Evolutionary conservation across 2,329 filamentous ascomycete genomes (phyloP), one percentile per base, ranked within the genome.

Genomic region (Chrysoporthe deuterocubensis): DNA sequence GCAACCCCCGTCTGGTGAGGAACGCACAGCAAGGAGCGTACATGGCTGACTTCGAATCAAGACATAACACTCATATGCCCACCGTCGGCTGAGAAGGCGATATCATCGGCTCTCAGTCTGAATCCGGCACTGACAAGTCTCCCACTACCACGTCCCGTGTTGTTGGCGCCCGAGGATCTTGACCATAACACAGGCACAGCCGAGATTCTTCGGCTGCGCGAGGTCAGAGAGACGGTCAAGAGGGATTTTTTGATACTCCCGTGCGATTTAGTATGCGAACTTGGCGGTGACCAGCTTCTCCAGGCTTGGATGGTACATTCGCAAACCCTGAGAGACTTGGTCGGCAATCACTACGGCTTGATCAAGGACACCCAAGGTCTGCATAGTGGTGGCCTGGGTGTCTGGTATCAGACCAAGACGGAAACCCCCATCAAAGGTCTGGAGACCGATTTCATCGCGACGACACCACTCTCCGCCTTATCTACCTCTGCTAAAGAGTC

Each of bases 301-400:
- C 93, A 97, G 78, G 89, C 94, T 69, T 99, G 96, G 94, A 94
- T 97, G 91, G 88, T 94, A 42, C 89, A 92, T 73, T 88, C 93
- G 62, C 90, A 89, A 18, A 92, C 90, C 48, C 83, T 95, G 78
- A 86, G 79, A 72, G 88, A 82, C 80, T 83, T 85, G 16, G 84
- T 90, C 2, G 87, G 84, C 16, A 84, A 86, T 48, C 70, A 73
- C 3, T 75, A 74, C 21, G 77, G 81, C 18, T 46, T 70, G 54
- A 70, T 70, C 44, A 60, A 60, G 26, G 63, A 62, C 16, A 76
- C 79, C n/a, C 79, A 80, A 8, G 79, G 76, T 2, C 73, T 76
- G 16, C 76, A 77, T 70, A 91, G 91, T 78, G 94, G 94, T 54
- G 96, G 93, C 1, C 82, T 98, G 48, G 91, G 92, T 6, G 92